A percentile compares a stretch with the other conserved stretches of the same genome.
phyloP scores from a whole-genome alignment of 768 basidiomycete species.

The Boletus rex-veris region DNA sequence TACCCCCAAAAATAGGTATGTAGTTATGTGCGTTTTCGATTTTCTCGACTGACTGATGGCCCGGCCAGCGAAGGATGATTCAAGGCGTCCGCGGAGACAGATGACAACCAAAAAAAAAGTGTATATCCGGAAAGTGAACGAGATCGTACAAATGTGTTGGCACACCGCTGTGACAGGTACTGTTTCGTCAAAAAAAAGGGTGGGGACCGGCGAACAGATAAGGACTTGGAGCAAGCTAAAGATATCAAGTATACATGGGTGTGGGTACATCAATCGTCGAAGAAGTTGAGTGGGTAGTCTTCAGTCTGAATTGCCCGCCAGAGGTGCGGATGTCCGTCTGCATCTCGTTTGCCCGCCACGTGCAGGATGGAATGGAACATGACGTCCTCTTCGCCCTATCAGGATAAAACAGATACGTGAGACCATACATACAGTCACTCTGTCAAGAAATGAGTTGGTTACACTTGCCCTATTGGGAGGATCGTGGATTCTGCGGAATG shows the following conservation, averaged over 20 bases:
- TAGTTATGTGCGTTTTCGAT: too few species aligned
- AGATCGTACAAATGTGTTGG: constrained; percentile 5
- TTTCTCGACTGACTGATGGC: too few species aligned
- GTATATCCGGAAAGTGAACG: constrained; percentile 1
- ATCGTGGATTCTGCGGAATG: constrained; percentile 59
- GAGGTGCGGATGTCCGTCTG: constrained; percentile 46
- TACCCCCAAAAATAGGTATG: too few species aligned
- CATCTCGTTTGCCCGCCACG: constrained; percentile 49
- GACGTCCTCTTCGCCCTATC: constrained; percentile 62
- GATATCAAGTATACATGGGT: background rate
- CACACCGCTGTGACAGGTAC: constrained; percentile 14
- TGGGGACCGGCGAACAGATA: background rate
- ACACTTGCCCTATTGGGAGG: constrained; percentile 62
- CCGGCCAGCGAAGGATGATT: too few species aligned
- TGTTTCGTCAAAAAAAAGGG: constrained; percentile 13
- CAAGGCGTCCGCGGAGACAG: constrained; percentile 8
- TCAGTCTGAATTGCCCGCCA: constrained; percentile 64
- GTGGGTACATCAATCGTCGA: constrained; percentile 21
- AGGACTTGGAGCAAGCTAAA: background rate
- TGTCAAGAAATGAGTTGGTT: background rate
- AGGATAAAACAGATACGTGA: constrained; percentile 7
- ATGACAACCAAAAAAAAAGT: background rate
- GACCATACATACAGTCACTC: background rate
- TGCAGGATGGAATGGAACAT: constrained; percentile 68
- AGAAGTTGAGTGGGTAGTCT: constrained; percentile 47